Evolutionary conservation across 352 stramenopile genomes (phyloP).

Genomic region (Peronosclerospora sorghi): DNA sequence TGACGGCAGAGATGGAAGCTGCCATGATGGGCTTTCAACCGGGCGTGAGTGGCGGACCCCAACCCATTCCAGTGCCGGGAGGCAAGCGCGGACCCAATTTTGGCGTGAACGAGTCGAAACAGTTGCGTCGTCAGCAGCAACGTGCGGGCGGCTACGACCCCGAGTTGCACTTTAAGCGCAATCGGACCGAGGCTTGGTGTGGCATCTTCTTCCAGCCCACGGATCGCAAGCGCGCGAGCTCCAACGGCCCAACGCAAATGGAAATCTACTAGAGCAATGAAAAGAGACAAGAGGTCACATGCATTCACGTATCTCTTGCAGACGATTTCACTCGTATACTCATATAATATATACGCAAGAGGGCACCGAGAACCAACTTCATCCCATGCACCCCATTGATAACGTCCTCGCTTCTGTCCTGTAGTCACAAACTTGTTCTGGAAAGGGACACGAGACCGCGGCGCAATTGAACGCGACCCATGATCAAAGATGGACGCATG

Average conservation of each 20-base stretch:
- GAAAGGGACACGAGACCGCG: too few species aligned
- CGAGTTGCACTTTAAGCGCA: constrained; percentile 67
- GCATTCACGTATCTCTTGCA: too few species aligned
- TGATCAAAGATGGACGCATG: too few species aligned
- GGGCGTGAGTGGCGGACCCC: constrained; percentile 52
- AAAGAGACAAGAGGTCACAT: too few species aligned
- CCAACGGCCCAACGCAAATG: constrained; percentile 28
- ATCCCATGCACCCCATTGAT: too few species aligned
- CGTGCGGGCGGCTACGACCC: constrained; percentile 70
- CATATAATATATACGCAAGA: too few species aligned
- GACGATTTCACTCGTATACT: too few species aligned
- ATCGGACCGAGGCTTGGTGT: constrained; percentile 66
- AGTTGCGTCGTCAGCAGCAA: constrained; percentile 69
- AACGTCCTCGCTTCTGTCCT: too few species aligned
- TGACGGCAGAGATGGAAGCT: constrained; percentile 83
- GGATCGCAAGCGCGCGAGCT: constrained; percentile 18
- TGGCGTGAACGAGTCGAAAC: constrained; percentile 68
- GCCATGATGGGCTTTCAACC: constrained; percentile 84
- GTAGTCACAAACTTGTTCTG: too few species aligned
- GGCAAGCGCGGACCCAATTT: constrained; percentile 73
- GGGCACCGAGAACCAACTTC: too few species aligned
- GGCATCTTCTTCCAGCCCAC: constrained; percentile 63
- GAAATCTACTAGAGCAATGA: constrained; percentile 37
- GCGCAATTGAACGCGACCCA: too few species aligned
- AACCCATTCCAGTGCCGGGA: constrained; percentile 65